Evolutionary conservation across 352 stramenopile species (phyloP).

Genomic region (Globisporangium rhizosaccharum): DNA sequence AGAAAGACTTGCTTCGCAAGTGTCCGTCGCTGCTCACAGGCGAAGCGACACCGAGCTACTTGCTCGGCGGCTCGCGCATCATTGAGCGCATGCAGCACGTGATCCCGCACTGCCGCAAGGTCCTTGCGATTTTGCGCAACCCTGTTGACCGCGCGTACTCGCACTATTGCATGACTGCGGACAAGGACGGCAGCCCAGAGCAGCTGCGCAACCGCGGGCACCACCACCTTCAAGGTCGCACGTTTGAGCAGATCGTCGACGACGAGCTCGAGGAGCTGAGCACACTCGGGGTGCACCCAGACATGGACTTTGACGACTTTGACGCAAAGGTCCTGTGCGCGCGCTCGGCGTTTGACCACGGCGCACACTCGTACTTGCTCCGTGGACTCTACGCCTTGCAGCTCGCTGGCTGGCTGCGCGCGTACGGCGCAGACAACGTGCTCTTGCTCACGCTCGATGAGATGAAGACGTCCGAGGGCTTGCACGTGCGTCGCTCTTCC

Average conservation of each 20-base stretch:
- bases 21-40: slow-evolving; percentile 90
- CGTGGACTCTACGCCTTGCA: slow-evolving; percentile 95
- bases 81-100: slow-evolving; percentile 76
- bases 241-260: slow-evolving; percentile 71
- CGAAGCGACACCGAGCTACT: slow-evolving; percentile 91
- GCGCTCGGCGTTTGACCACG: slow-evolving; percentile 45
- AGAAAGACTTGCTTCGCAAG: slow-evolving; percentile 71
- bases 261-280: slow-evolving; percentile 65
- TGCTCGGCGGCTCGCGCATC: slow-evolving; percentile 73
- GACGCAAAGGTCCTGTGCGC: slow-evolving; percentile 52
- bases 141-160: slow-evolving; percentile 83
- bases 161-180: slow-evolving; percentile 86
- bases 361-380: slow-evolving; percentile 76
- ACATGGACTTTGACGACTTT: slow-evolving; percentile 74
- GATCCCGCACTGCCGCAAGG: slow-evolving; percentile 74
- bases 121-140: slow-evolving; percentile 81
- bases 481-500: slow-evolving; percentile 42
- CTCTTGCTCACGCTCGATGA: slow-evolving; percentile 93
- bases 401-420: slow-evolving; percentile 88
- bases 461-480: slow-evolving; percentile 71
- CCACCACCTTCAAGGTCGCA: slow-evolving; percentile 51
- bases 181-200: slow-evolving; percentile 61
- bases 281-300: slow-evolving; percentile 51
- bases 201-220: slow-evolving; percentile 79
- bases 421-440: slow-evolving; percentile 88